These are phyloP conservation scores for Eucalyptus pauciflora DNA, from an alignment of 345 rosid genomes.

Conservation along the genomic window DNA sequence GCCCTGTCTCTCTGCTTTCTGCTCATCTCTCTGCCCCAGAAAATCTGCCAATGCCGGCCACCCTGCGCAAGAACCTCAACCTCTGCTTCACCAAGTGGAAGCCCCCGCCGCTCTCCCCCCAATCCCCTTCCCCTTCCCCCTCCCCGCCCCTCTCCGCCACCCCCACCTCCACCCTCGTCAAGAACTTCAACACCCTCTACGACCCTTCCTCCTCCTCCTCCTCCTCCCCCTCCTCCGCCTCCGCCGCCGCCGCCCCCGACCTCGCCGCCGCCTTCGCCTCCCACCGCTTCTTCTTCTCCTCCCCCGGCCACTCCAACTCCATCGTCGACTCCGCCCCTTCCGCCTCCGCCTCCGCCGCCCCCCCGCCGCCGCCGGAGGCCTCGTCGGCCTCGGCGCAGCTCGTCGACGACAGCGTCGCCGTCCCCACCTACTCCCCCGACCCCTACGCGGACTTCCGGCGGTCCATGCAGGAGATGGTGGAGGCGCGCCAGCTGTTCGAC, in stretches of 20 bases:
- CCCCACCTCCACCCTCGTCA: constrained; percentile 7
- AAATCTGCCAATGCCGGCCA: constrained; percentile 2
- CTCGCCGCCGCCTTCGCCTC: constrained; percentile 65
- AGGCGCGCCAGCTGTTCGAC: constrained; percentile 47
- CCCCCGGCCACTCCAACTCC: constrained; percentile 89
- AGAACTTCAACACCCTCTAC: constrained; percentile 35
- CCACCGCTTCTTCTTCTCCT: constrained; percentile 83
- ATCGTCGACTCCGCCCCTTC: constrained; percentile 40
- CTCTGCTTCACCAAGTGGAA: constrained; percentile 42
- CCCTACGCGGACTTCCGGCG: constrained; percentile 73
- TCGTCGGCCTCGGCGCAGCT: background rate
- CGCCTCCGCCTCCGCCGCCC: background rate
- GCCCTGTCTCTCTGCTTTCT: background rate
- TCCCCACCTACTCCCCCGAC: constrained; percentile 68
- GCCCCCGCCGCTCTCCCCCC: constrained; percentile 8
- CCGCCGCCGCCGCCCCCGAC: constrained; percentile 22
- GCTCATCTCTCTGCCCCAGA: background rate
- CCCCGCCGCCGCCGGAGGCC: background rate
- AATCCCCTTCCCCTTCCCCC: background rate
- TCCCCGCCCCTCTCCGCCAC: background rate
- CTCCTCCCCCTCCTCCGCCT: background rate
- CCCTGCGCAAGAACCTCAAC: constrained; percentile 28
- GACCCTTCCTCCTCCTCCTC: constrained; percentile 6
- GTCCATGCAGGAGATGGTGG: constrained; percentile 98
- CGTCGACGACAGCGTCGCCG: constrained; percentile 35